Conservation (phyloP, 2,329 filamentous ascomycete species). For the Cordyceps javanica region DNA sequence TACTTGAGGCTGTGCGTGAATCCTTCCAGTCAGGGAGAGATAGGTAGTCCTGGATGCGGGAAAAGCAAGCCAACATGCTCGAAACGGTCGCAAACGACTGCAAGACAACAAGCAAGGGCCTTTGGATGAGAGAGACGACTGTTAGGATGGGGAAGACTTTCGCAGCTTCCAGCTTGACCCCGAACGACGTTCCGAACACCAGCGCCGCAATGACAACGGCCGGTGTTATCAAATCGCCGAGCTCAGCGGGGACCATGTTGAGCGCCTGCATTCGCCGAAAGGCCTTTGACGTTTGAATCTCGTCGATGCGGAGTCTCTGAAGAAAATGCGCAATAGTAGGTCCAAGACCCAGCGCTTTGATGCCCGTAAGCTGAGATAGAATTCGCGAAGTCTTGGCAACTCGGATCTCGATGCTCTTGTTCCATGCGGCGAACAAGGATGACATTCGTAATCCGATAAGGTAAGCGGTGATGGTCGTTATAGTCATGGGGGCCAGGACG, state of each 20-base stretch:
- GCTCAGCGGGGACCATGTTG: background rate
- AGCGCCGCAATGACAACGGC: background rate
- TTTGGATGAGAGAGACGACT: background rate
- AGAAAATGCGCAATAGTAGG: background rate
- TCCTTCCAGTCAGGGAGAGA: no score
- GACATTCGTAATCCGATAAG: background rate
- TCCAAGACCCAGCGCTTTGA: constrained; percentile 4
- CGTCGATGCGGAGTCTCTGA: background rate
- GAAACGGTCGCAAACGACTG: background rate
- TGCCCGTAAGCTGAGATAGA: background rate
- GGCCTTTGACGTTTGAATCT: background rate
- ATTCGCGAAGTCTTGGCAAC: background rate
- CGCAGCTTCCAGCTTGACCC: background rate
- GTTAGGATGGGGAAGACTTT: background rate
- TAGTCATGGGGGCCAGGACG: background rate
- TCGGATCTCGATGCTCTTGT: background rate
- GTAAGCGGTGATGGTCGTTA: background rate
- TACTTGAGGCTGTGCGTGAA: no score
- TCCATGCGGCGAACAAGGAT: background rate
- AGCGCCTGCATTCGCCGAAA: background rate
- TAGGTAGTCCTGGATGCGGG: background rate
- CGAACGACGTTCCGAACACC: background rate
- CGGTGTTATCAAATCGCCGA: background rate
- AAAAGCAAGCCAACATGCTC: background rate
- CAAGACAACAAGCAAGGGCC: background rate